Evolutionary conservation across 495 filamentous ascomycete species (phyloP).

Genomic region (Barbatosphaeria neglecta): DNA sequence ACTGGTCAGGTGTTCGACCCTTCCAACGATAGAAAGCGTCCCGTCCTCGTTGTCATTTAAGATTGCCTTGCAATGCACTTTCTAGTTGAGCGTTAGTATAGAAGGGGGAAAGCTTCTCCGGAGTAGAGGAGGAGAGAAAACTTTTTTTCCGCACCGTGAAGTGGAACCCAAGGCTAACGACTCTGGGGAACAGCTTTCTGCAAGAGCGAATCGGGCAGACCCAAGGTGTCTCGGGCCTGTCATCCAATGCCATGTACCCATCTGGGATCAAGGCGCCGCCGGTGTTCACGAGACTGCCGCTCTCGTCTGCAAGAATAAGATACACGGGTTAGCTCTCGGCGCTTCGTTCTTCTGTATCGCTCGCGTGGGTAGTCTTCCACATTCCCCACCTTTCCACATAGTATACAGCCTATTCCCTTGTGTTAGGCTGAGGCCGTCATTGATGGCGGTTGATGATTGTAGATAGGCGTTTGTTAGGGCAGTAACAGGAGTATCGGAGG

Average conservation of each 20-base stretch:
- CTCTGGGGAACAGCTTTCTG: neutral
- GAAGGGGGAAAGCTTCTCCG: neutral
- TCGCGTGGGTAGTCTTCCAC: too few species aligned
- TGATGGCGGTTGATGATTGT: neutral
- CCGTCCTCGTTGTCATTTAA: slow-evolving; percentile 28
- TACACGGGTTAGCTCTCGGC: neutral
- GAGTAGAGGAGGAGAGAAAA: neutral
- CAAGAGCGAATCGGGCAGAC: slow-evolving; percentile 11
- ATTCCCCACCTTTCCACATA: neutral
- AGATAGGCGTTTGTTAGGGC: neutral
- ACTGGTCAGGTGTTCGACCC: neutral
- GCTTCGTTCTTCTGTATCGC: neutral
- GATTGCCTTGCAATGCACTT: slow-evolving; percentile 8
- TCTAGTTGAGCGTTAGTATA: slow-evolving; percentile 2
- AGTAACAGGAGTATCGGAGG: neutral
- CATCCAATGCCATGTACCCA: slow-evolving; percentile 5
- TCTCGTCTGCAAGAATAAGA: neutral
- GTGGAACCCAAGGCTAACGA: slow-evolving; percentile 9
- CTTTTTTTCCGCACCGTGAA: slow-evolving; percentile 14
- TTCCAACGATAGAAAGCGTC: slow-evolving; percentile 13
- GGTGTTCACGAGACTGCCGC: slow-evolving; percentile 2
- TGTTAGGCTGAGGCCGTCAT: neutral
- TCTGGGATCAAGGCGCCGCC: slow-evolving; percentile 12
- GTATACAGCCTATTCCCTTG: neutral
- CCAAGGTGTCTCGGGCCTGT: slow-evolving; percentile 7